These are phyloP conservation scores for Globisporangium heterothallicum DNA, from an alignment of 352 stramenopile genomes.

Conservation along the genomic window DNA sequence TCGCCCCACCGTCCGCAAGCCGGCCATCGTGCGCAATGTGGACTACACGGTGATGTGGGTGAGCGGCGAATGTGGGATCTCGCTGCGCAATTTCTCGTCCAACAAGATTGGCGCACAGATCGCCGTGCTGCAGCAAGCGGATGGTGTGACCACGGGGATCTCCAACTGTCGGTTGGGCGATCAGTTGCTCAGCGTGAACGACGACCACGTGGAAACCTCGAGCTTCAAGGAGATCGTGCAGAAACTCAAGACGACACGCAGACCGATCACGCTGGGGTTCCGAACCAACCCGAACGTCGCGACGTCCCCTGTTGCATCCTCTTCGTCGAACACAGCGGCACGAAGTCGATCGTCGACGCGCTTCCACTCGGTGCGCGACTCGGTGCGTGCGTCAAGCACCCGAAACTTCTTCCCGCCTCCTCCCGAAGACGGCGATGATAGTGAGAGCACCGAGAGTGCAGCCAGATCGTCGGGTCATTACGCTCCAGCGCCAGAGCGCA, in stretches of 20 bases:
- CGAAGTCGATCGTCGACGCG: neutral
- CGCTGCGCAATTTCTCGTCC: constrained; percentile 72
- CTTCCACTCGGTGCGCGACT: neutral
- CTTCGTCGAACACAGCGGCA: constrained; percentile 10
- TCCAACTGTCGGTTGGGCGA: constrained; percentile 71
- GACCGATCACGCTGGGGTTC: constrained; percentile 70
- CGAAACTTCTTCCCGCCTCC: constrained; percentile 6
- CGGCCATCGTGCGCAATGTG: constrained; percentile 11
- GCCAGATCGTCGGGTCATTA: neutral
- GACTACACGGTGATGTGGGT: constrained; percentile 80
- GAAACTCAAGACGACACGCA: constrained; percentile 64
- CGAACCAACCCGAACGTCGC: constrained; percentile 57
- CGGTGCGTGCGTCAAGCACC: constrained; percentile 2
- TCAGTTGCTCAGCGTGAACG: constrained; percentile 70
- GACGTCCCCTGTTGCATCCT: constrained; percentile 41
- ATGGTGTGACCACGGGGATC: constrained; percentile 75
- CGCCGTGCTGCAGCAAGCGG: constrained; percentile 68
- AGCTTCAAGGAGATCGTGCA: constrained; percentile 71
- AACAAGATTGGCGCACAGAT: constrained; percentile 78
- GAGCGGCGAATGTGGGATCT: constrained; percentile 80
- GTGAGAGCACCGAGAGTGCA: too few relatives aligned
- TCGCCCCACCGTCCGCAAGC: constrained; percentile 1
- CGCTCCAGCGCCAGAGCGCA: neutral
- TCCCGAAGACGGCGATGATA: too few relatives aligned
- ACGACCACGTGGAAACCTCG: constrained; percentile 51